Conservation (phyloP, 169 alveolate species). For the Amoebophrya sp. region DNA sequence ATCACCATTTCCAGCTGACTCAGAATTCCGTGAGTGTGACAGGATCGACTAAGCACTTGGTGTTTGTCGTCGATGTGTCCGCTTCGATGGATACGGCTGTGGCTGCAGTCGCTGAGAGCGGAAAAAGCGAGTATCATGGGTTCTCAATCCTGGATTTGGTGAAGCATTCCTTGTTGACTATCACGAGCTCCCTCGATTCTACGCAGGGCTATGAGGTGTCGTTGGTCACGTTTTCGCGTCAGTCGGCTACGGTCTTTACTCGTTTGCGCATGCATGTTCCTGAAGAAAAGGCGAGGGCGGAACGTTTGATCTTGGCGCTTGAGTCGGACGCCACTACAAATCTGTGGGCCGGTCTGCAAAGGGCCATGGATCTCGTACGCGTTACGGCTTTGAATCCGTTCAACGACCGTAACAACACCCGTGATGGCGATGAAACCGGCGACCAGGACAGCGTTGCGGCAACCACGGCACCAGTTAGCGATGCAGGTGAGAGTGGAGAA, state of each 20-base stretch:
- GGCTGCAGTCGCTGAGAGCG: not conserved
- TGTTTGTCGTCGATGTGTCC: not conserved
- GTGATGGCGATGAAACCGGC: not conserved
- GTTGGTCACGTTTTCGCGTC: not conserved
- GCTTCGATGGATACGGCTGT: not conserved
- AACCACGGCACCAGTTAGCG: too few relatives aligned
- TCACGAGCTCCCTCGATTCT: too few relatives aligned
- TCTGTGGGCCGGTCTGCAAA: not conserved
- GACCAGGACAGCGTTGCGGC: not conserved
- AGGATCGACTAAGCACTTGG: not conserved
- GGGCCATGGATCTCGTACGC: not conserved
- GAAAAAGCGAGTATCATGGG: not conserved
- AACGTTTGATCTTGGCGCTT: not conserved
- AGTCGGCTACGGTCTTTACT: not conserved
- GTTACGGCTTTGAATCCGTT: too few relatives aligned
- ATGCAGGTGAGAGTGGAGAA: too few relatives aligned
- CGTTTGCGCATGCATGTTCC: not conserved
- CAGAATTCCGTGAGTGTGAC: too few relatives aligned
- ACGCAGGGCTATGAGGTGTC: not conserved
- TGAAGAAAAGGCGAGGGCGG: not conserved
- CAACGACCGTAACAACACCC: too few relatives aligned
- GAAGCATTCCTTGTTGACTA: not conserved
- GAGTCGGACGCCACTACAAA: not conserved
- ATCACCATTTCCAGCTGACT: too few relatives aligned
- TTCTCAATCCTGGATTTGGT: not conserved